These are phyloP conservation scores for Cladobotryum protrusum DNA, from an alignment of 2,329 filamentous ascomycete species.

Conservation along the genomic window DNA sequence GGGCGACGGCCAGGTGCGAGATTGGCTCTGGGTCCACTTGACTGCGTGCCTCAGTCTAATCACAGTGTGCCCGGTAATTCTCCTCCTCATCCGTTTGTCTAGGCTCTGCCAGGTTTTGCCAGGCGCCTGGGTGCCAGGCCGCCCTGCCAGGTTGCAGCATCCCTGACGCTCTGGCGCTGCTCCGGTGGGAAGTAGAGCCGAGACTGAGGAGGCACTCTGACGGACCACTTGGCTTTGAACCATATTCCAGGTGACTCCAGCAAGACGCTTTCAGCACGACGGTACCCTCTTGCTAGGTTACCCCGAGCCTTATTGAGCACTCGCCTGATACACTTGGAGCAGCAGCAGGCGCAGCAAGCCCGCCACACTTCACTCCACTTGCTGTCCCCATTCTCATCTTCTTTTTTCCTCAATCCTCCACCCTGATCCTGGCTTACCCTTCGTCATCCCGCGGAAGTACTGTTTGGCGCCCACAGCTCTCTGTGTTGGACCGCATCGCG, in stretches of 20 bases:
- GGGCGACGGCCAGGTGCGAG: neutral
- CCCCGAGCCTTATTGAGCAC: neutral
- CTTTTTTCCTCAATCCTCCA: neutral
- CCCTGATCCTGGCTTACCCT: neutral
- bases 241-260: slow-evolving; percentile 11
- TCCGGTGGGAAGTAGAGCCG: neutral
- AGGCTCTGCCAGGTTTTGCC: too few relatives aligned
- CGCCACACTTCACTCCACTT: neutral
- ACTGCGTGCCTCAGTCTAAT: neutral
- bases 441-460: slow-evolving; percentile 1
- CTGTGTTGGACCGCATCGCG: too few relatives aligned
- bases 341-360: neutral
- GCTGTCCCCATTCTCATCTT: neutral
- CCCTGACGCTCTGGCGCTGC: neutral
- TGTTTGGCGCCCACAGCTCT: too few relatives aligned
- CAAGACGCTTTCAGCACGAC: slow-evolving; percentile 2
- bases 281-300: too few relatives aligned
- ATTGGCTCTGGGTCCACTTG: neutral
- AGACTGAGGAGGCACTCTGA: slow-evolving; percentile 3
- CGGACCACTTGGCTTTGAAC: slow-evolving; percentile 1
- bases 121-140: too few relatives aligned
- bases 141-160: neutral
- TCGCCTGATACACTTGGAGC: slow-evolving; percentile 6
- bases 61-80: neutral
- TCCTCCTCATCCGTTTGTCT: too few relatives aligned